Evolutionary conservation across 192 early-diverging fungal genomes (phyloP).

Genomic region (Coemansia asiatica): DNA sequence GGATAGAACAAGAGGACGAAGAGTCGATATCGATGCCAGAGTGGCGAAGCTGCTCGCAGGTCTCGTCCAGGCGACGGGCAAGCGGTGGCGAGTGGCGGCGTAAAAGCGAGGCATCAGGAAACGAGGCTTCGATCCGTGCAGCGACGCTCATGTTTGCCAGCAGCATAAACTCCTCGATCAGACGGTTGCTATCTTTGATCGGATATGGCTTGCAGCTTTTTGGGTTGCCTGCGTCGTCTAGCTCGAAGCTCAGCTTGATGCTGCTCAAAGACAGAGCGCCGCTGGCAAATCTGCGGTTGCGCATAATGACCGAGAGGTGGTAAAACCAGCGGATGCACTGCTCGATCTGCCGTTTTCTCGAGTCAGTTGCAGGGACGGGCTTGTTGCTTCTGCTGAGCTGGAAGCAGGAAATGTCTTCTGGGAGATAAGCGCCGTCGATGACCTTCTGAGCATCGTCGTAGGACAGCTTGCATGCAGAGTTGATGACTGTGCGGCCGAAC

Average conservation of each 20-base stretch:
- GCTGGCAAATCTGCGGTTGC: conserved; percentile 64
- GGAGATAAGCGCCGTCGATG: conserved; percentile 45
- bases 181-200: conserved; percentile 78
- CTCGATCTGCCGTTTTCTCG: conserved; percentile 50
- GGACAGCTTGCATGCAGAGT: conserved; percentile 86
- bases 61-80: conserved; percentile 27
- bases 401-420: conserved; percentile 12
- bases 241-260: conserved; percentile 88
- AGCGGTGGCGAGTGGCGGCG: conserved; percentile 69
- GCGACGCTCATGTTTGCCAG: conserved; percentile 95
- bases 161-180: conserved; percentile 95
- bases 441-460: conserved; percentile 95
- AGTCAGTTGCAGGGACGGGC: conserved; percentile 16
- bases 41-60: conserved; percentile 47
- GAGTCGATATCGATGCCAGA: conserved; percentile 61
- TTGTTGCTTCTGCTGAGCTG: conserved; percentile 10
- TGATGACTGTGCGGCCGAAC: conserved; percentile 89
- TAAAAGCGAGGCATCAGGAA: conserved; percentile 76
- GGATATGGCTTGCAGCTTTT: conserved; percentile 64
- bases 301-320: conserved; percentile 57
- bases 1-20: conserved; percentile 57
- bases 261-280: conserved; percentile 91
- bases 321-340: conserved; percentile 57
- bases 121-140: conserved; percentile 73
- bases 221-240: conserved; percentile 86